These are phyloP conservation scores for Albizia julibrissin DNA, from an alignment of 306 rosid genomes.

Conservation along the genomic window DNA sequence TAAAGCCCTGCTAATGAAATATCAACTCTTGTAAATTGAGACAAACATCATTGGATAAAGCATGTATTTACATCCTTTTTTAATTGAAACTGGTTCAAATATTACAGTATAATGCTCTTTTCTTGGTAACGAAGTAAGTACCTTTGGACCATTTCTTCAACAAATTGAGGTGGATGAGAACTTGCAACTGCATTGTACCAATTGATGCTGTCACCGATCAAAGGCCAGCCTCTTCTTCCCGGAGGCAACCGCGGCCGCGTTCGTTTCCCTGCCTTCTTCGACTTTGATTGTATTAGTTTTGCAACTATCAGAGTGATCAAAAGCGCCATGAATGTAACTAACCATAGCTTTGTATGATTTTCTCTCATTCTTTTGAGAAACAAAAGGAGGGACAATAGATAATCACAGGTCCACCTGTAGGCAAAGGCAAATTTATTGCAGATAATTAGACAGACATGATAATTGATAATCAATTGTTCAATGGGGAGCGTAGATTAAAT, in stretches of 20 bases:
- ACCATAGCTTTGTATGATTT: conserved; percentile 45
- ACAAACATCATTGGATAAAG: neutral
- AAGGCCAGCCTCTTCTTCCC: conserved; percentile 90
- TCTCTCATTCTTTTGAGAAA: conserved; percentile 51
- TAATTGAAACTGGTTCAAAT: conserved; percentile 2
- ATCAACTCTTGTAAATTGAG: conserved; percentile 21
- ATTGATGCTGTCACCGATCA: conserved; percentile 84
- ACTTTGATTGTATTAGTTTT: conserved; percentile 33
- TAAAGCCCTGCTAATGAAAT: neutral
- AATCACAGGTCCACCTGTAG: conserved; percentile 30
- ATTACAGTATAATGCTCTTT: conserved; percentile 28
- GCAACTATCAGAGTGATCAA: conserved; percentile 40
- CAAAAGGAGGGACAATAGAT: conserved; percentile 29
- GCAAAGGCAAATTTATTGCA: conserved; percentile 31
- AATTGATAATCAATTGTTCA: conserved; percentile 29
- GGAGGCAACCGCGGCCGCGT: conserved; percentile 59
- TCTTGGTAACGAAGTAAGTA: conserved; percentile 33
- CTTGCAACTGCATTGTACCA: conserved; percentile 94
- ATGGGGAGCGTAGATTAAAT: conserved; percentile 30
- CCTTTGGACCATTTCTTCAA: conserved; percentile 85
- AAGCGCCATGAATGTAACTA: conserved; percentile 35
- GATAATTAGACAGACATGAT: conserved; percentile 30
- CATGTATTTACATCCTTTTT: neutral
- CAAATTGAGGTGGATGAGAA: conserved; percentile 83
- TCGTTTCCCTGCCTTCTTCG: conserved; percentile 25